Evolutionary conservation across 2,329 filamentous ascomycete genomes (phyloP).

Genomic region (Chaetomiaceae sp.): DNA sequence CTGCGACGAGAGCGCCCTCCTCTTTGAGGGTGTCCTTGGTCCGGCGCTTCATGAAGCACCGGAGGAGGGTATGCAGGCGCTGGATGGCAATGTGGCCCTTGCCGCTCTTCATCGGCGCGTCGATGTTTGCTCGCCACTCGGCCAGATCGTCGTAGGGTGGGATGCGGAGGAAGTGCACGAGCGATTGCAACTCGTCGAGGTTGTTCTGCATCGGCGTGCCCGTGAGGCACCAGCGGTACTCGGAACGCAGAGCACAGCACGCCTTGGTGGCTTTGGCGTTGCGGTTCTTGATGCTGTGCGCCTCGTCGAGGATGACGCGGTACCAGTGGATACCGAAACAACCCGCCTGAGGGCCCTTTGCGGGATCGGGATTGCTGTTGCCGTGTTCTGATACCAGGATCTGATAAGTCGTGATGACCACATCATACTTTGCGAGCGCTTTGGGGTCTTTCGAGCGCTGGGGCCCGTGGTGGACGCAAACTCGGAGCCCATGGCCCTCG

Average conservation of each 20-base stretch:
- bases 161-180: conserved; percentile 89
- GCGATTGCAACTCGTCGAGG: conserved; percentile 87
- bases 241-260: conserved; percentile 74
- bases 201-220: conserved; percentile 99
- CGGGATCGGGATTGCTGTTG: conserved; percentile 44
- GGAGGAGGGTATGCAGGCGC: conserved; percentile 76
- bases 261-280: conserved; percentile 94
- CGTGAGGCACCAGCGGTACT: conserved; percentile 93
- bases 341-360: conserved; percentile 64
- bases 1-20: conserved; percentile 73
- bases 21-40: conserved; percentile 96
- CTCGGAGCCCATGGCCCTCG: conserved; percentile 64
- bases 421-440: conserved; percentile 79
- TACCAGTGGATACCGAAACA: conserved; percentile 95
- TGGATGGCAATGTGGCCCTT: conserved; percentile 84
- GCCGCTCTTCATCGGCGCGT: conserved; percentile 81
- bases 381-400: conserved; percentile 89
- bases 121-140: conserved; percentile 90
- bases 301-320: conserved; percentile 90
- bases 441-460: conserved; percentile 73
- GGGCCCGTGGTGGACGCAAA: conserved; percentile 87
- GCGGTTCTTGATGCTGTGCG: conserved; percentile 97
- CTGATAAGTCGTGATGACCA: conserved; percentile 96
- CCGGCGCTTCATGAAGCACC: conserved; percentile 96
- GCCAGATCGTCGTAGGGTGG: conserved; percentile 82